phyloP scores from a whole-genome alignment of 2,329 filamentous ascomycete species.

The Elsinoe fawcettii region DNA sequence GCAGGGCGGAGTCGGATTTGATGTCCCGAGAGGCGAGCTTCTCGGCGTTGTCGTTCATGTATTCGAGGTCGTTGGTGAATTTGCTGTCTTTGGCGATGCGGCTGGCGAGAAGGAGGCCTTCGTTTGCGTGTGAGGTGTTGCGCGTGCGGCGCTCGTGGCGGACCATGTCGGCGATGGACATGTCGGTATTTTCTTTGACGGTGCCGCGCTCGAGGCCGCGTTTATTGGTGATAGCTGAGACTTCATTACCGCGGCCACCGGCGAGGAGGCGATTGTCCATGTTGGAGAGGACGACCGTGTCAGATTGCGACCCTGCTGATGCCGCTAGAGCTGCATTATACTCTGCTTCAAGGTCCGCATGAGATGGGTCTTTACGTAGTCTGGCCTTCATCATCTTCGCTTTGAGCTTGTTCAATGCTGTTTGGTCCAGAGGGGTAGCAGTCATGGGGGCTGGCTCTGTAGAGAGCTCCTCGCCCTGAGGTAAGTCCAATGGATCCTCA shows the following conservation, averaged over 20 bases:
- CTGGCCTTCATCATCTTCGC: constrained; percentile 96
- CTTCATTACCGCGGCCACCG: constrained; percentile 64
- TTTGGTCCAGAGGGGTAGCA: constrained; percentile 59
- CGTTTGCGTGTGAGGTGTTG: constrained; percentile 61
- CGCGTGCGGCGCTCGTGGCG: constrained; percentile 83
- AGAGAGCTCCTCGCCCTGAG: constrained; percentile 52
- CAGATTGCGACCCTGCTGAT: constrained; percentile 50
- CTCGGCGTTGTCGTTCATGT: constrained; percentile 92
- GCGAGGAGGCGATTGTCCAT: constrained; percentile 89
- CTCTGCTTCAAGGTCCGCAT: constrained; percentile 67
- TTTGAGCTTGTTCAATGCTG: constrained; percentile 77
- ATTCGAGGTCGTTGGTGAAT: constrained; percentile 88
- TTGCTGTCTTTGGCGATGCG: constrained; percentile 88
- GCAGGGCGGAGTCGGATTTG: constrained; percentile 79
- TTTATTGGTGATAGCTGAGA: constrained; percentile 69
- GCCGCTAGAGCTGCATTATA: constrained; percentile 69
- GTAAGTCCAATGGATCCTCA: constrained; percentile 24
- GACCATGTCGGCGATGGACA: constrained; percentile 95
- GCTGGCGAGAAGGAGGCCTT: constrained; percentile 76
- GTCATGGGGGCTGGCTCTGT: constrained; percentile 45
- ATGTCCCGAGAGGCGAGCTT: constrained; percentile 83
- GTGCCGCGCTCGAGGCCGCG: constrained; percentile 75
- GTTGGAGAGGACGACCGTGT: constrained; percentile 71
- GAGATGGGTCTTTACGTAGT: constrained; percentile 67
- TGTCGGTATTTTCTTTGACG: constrained; percentile 87